Evolutionary conservation across 1,139 yeast species (phyloP), one percentile per base, ranked within the genome.

Genomic region (Lodderomyces beijingensis): DNA sequence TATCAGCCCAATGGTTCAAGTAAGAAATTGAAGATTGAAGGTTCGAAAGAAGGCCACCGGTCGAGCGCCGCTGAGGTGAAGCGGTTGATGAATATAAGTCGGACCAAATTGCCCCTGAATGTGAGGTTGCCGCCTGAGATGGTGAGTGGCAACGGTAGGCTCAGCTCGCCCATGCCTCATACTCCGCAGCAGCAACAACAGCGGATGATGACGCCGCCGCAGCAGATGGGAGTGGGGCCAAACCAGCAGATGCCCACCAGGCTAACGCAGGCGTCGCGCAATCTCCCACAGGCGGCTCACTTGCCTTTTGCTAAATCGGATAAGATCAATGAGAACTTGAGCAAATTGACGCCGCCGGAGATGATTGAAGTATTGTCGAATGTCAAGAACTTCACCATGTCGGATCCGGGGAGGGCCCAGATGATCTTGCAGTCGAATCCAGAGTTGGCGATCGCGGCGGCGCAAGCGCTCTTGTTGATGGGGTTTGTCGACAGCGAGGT

Each of bases 391-490:
- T 66, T 70, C 10, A 45, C 71, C 25, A 55, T 64, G 14, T 70
- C 78, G 19, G 69, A 71, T 27, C 64, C 74, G 2, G 62, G 66
- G 10, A 65, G 75, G 39, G 74, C 74, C 4, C 55, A 57, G 10
- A 78, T 75, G 27, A 65, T 77, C 28, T 64, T 78, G 38, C 73
- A 65, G 37, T 62, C 77, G 22, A 72, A 77, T 26, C 78, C 82
- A 3, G 69, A 75, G 32, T 59, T 81, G 29, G 80, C 87, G 4
- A 60, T 76, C 2, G 68, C 84, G 2, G 77, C 84, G 1, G 77
- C 88, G 0, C 91, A 83, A 51, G 84, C 87, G 3, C 61, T 83
- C 40, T 54, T 82, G n/a, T 62, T 80, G 30, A 81, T 82, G 89
- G 93, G 91, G 1, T 66, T 82, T 31, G 74, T 82, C 20, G 84